phyloP scores from a whole-genome alignment of 177 flowering plant genomes.

The Vitis hybrid region DNA sequence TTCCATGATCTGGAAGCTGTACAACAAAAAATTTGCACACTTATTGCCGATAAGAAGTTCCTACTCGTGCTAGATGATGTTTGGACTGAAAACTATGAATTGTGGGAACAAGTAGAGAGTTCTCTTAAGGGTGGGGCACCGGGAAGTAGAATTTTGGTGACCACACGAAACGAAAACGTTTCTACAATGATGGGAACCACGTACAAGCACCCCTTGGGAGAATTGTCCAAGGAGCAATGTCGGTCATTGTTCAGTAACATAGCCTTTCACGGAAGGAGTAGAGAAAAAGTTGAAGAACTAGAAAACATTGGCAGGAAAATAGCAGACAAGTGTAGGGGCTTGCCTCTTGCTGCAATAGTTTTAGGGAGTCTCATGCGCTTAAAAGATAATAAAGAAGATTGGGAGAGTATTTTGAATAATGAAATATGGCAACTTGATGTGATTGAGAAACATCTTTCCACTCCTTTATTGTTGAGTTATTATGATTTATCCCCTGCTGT shows the following conservation, averaged over 20 bases:
- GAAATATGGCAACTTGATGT: too few relatives aligned
- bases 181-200: neutral
- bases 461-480: too few relatives aligned
- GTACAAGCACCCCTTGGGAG: neutral
- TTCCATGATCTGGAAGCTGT: neutral
- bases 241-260: too few relatives aligned
- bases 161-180: slow-evolving; percentile 1
- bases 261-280: too few relatives aligned
- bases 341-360: slow-evolving; percentile 19
- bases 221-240: neutral
- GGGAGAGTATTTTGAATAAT: slow-evolving; percentile 12
- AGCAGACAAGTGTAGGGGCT: too few relatives aligned
- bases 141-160: slow-evolving; percentile 26
- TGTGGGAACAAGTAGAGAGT: slow-evolving; percentile 13
- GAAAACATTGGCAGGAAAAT: slow-evolving; percentile 14
- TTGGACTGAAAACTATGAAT: neutral
- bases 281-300: neutral
- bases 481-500: too few relatives aligned
- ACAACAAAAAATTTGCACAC: neutral
- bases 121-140: slow-evolving; percentile 8
- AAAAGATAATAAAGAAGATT: neutral
- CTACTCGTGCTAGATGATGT: slow-evolving; percentile 12
- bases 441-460: too few relatives aligned
- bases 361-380: slow-evolving; percentile 15
- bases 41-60: neutral